Percentiles rank a stretch among this genome's conserved stretches.
Conservation (phyloP, 306 rosid genomes). For the Psophocarpus tetragonolobus region DNA sequence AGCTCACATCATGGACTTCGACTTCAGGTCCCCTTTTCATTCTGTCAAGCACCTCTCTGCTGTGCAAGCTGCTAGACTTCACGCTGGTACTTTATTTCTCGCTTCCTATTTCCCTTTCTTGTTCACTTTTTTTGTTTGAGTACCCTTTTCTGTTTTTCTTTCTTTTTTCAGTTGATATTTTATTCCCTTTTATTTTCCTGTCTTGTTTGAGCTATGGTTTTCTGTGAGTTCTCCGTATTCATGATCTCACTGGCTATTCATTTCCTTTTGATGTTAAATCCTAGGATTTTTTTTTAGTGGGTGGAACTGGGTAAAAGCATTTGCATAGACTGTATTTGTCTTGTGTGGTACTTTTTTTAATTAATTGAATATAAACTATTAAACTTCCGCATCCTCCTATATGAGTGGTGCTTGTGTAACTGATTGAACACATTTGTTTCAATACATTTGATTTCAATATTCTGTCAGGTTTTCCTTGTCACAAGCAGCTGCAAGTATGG, state of each 20-base stretch:
- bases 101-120: not conserved
- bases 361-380: not conserved
- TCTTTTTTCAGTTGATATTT: not conserved
- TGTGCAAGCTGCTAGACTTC: conserved; percentile 63
- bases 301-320: not conserved
- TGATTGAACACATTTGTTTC: not conserved
- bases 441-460: not conserved
- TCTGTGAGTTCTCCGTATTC: not conserved
- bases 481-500: not conserved
- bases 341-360: conserved; percentile 13
- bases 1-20: conserved; percentile 62
- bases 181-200: not conserved
- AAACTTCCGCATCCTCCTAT: not conserved
- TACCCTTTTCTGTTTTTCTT: not conserved
- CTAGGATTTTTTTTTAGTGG: not conserved
- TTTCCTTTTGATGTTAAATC: not conserved
- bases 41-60: conserved; percentile 62
- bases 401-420: not conserved
- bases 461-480: not conserved
- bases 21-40: conserved; percentile 65
- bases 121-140: not conserved
- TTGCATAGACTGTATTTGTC: conserved; percentile 5
- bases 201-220: not conserved
- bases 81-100: conserved; percentile 54
- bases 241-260: not conserved